Percentiles rank a stretch among this genome's conserved stretches.
These are phyloP conservation scores for Puccinia hordei DNA, from an alignment of 1,284 basidiomycete genomes.

Conservation along the genomic window DNA sequence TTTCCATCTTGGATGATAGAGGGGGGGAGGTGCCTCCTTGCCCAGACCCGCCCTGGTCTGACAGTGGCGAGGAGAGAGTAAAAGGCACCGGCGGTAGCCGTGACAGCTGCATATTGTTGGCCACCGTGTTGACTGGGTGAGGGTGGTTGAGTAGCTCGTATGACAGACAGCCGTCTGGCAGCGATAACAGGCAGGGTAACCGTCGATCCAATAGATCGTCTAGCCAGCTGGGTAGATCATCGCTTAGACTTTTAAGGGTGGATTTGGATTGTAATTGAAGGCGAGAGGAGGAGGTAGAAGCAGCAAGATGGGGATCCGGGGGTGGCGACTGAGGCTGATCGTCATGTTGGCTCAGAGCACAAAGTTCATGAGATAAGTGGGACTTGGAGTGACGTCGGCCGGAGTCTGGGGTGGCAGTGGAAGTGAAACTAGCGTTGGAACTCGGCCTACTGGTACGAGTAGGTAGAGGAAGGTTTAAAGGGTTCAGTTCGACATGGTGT, in stretches of 20 bases:
- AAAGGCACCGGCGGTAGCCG: neutral
- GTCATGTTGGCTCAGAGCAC: neutral
- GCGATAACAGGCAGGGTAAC: constrained; percentile 25
- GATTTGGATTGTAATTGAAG: neutral
- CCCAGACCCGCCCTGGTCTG: neutral
- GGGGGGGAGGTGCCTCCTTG: neutral
- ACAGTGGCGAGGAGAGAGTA: neutral
- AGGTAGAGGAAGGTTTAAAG: neutral
- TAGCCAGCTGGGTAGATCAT: constrained; percentile 41
- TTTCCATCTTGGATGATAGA: neutral
- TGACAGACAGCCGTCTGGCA: constrained; percentile 47
- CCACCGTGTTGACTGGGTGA: neutral
- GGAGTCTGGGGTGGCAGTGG: neutral
- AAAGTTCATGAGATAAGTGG: constrained; percentile 27
- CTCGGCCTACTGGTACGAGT: neutral
- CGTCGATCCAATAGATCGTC: constrained; percentile 43
- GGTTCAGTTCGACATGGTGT: constrained; percentile 44
- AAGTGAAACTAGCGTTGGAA: neutral
- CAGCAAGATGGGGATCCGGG: constrained; percentile 4
- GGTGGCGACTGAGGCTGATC: neutral
- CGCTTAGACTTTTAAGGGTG: neutral
- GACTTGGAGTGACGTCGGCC: constrained; percentile 20
- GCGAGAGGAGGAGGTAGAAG: neutral
- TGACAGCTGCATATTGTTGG: neutral
- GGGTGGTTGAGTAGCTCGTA: constrained; percentile 32